Base-by-base conservation (phyloP, 306 rosid genomes). In the Citrullus mucosospermus region DNA sequence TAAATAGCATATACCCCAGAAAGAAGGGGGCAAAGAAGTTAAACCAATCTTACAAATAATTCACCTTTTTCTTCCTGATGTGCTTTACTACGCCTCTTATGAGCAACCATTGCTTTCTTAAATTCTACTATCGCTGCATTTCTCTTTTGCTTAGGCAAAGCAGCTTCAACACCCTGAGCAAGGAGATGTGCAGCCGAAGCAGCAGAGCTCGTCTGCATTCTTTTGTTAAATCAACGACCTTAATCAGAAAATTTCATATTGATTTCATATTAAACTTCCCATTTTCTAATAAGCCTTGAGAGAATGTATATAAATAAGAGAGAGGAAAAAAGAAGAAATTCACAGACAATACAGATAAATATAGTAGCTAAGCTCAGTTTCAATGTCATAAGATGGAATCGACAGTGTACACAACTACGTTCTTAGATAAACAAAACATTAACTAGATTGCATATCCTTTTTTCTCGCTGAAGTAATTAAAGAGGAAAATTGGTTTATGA, bases 61-160 rank as follows among this genome's bases (percentile, higher is more conserved):
- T 80, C 55, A 94, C 97, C 95, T 58, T 79, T 72, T 82, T 82
- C 89, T 88, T 84, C 84, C 66, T 78, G 93, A 69, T 61, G 87
- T 48, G 87, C 79, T 85, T 90, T 92, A 81, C 56, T 16, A 51
- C 89, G 87, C 78, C 97, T 89, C 85, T 88, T 94, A 57, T 88
- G 89, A 86, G 90, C 87, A 75, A 94, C 86, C 85, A 92, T 94
- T 30, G 97, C 91, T 16, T 86, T 89, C 85, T 89, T 94, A 81
- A 84, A 94, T 84, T 92, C 97, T 36, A 83, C 83, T 30, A 86
- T 78, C 56, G 92, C 96, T 75, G 84, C 71, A 81, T 85, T 89
- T 85, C 78, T 90, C 85, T 92, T 94, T 76, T 90, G 96, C 83
- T 89, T 92, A 6, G 97, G 98, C 60, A 92, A 79, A 4, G 85